These are phyloP conservation scores for Ambrosiella cleistominuta DNA, from an alignment of 2,329 filamentous ascomycete genomes.

Conservation along the genomic window DNA sequence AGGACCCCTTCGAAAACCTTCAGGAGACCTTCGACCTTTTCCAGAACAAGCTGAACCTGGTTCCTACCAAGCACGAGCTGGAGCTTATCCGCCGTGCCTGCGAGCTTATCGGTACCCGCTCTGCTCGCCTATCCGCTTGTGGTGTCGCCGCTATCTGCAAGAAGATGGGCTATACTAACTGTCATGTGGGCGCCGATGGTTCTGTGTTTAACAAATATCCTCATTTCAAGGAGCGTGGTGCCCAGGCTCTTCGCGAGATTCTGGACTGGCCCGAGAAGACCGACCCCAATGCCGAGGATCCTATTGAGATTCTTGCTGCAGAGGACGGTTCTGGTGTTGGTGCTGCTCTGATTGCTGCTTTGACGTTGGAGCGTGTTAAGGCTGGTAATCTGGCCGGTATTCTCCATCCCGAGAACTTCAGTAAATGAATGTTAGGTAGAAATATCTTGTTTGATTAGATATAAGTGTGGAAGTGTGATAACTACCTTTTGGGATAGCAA, in stretches of 20 bases:
- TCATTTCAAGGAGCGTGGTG: slow-evolving; percentile 87
- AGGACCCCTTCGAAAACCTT: slow-evolving; percentile 93
- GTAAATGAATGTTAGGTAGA: not conserved
- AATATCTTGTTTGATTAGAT: not conserved
- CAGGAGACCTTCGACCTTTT: slow-evolving; percentile 76
- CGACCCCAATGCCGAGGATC: slow-evolving; percentile 57
- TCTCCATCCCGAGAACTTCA: slow-evolving; percentile 45
- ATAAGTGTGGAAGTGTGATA: not conserved
- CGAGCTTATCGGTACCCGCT: slow-evolving; percentile 86
- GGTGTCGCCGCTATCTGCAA: slow-evolving; percentile 92
- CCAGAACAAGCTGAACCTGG: slow-evolving; percentile 54
- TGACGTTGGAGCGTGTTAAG: slow-evolving; percentile 47
- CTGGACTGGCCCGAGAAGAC: slow-evolving; percentile 65
- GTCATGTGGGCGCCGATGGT: slow-evolving; percentile 91
- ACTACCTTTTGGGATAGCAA: slow-evolving; percentile 3
- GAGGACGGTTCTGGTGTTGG: slow-evolving; percentile 79
- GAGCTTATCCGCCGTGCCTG: slow-evolving; percentile 78
- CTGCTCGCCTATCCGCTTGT: slow-evolving; percentile 81
- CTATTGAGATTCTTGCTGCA: slow-evolving; percentile 70
- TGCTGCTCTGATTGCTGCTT: slow-evolving; percentile 74
- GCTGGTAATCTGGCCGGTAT: slow-evolving; percentile 47
- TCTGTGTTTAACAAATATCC: slow-evolving; percentile 99
- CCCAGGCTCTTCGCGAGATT: slow-evolving; percentile 80
- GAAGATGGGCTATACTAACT: slow-evolving; percentile 78
- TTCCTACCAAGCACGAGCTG: slow-evolving; percentile 57